Percentiles rank a stretch among this genome's conserved stretches.
These are phyloP conservation scores for Rusavskia elegans DNA, from an alignment of 495 filamentous ascomycete genomes.

Conservation along the genomic window DNA sequence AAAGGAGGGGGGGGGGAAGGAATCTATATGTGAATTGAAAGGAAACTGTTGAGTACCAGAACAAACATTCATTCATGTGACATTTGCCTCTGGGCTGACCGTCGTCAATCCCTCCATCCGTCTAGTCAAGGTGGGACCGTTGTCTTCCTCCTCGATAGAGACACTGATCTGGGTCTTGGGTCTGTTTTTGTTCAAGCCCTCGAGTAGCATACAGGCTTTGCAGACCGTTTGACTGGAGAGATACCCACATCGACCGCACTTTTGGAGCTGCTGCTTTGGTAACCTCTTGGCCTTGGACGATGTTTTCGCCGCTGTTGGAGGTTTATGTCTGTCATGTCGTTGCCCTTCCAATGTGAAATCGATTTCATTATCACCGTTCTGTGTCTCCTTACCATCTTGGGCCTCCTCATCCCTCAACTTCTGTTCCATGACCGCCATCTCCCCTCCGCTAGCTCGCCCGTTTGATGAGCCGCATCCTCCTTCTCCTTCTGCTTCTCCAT, in stretches of 20 bases:
- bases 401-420: conserved; percentile 50
- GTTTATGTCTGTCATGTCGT: conserved; percentile 16
- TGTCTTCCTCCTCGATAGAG: conserved; percentile 30
- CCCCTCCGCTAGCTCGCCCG: conserved; percentile 53
- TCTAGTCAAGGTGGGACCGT: conserved; percentile 35
- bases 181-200: conserved; percentile 81
- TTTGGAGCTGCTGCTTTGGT: conserved; percentile 58
- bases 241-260: conserved; percentile 80
- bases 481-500: conserved; percentile 41
- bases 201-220: conserved; percentile 82
- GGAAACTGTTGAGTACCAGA: too few species aligned
- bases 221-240: conserved; percentile 91
- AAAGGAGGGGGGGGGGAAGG: neutral
- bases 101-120: conserved; percentile 33
- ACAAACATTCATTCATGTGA: neutral
- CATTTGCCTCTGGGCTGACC: neutral
- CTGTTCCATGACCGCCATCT: conserved; percentile 90
- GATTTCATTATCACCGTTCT: conserved; percentile 46
- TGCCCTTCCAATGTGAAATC: conserved; percentile 38
- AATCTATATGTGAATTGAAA: neutral
- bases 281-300: conserved; percentile 18
- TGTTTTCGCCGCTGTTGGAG: conserved; percentile 12
- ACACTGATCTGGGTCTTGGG: conserved; percentile 60
- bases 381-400: neutral
- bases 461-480: conserved; percentile 65